These are phyloP conservation scores for Tephrocybe sp. DNA, from an alignment of 768 basidiomycete species.

Conservation along the genomic window DNA sequence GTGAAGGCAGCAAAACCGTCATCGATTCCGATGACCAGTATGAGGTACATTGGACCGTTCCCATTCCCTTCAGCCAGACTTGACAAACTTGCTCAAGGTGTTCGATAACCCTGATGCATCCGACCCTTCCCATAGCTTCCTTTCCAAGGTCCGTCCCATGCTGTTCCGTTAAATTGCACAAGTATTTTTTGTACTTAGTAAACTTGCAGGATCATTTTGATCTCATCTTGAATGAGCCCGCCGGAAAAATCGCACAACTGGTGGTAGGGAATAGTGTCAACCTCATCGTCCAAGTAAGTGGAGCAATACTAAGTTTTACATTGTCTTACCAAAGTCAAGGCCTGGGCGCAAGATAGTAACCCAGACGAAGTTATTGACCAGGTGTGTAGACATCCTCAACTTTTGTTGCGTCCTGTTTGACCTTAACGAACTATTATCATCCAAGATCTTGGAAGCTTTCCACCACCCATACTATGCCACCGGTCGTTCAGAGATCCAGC, in stretches of 20 bases:
- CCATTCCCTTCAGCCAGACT: too few species aligned
- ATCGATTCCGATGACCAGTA: conserved; percentile 72
- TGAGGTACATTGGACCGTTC: conserved; percentile 34
- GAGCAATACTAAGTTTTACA: background rate
- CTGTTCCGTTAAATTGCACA: too few species aligned
- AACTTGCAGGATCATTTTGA: conserved; percentile 80
- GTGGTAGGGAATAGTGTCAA: conserved; percentile 64
- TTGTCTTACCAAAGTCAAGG: conserved; percentile 23
- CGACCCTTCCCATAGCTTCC: conserved; percentile 68
- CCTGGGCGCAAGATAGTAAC: conserved; percentile 49
- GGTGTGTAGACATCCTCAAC: conserved; percentile 25
- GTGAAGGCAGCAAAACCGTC: conserved; percentile 65
- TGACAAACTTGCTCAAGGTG: conserved; percentile 37
- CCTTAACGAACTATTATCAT: background rate
- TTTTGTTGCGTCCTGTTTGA: background rate
- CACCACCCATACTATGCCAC: conserved; percentile 69
- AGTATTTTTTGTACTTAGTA: too few species aligned
- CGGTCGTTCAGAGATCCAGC: conserved; percentile 53
- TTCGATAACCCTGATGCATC: conserved; percentile 65
- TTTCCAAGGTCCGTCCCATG: conserved; percentile 60
- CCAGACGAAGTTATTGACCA: conserved; percentile 44
- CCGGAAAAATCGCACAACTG: conserved; percentile 69
- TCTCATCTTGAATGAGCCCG: conserved; percentile 72
- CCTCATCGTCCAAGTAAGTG: conserved; percentile 49
- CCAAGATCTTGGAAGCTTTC: conserved; percentile 60